These are phyloP conservation scores for Candida pini DNA, from an alignment of 805 yeast genomes.

Conservation along the genomic window DNA sequence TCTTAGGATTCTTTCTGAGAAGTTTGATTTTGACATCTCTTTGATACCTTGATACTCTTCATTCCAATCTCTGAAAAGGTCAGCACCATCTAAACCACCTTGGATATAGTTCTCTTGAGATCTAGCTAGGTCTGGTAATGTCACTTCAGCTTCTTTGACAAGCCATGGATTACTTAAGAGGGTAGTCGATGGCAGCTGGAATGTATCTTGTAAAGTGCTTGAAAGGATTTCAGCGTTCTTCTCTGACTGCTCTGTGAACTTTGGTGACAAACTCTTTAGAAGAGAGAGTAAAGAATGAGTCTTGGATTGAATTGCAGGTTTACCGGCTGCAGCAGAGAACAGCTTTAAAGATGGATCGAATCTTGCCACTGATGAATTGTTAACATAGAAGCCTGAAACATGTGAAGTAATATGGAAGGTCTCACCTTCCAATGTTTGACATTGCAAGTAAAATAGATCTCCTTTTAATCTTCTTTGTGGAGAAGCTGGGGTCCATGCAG, in stretches of 20 bases:
- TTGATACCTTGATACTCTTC: constrained; percentile 82
- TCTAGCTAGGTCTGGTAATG: constrained; percentile 51
- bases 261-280: constrained; percentile 59
- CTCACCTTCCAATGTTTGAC: constrained; percentile 78
- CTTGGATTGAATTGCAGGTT: constrained; percentile 28
- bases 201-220: constrained; percentile 45
- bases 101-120: constrained; percentile 49
- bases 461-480: constrained; percentile 58
- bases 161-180: constrained; percentile 76
- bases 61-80: constrained; percentile 71
- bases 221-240: constrained; percentile 43
- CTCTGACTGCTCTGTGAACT: constrained; percentile 47
- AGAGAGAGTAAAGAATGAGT: constrained; percentile 55
- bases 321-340: constrained; percentile 19
- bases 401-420: constrained; percentile 73
- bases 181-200: constrained; percentile 54
- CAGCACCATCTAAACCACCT: constrained; percentile 58
- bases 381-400: constrained; percentile 73
- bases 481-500: constrained; percentile 87
- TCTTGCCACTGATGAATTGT: constrained; percentile 56
- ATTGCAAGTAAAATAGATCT: constrained; percentile 70
- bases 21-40: constrained; percentile 55
- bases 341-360: constrained; percentile 61
- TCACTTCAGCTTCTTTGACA: constrained; percentile 26
- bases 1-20: constrained; percentile 60